Evolutionary conservation across 2,329 filamentous ascomycete species (phyloP).

Genomic region (Cordyceps pruinosa): DNA sequence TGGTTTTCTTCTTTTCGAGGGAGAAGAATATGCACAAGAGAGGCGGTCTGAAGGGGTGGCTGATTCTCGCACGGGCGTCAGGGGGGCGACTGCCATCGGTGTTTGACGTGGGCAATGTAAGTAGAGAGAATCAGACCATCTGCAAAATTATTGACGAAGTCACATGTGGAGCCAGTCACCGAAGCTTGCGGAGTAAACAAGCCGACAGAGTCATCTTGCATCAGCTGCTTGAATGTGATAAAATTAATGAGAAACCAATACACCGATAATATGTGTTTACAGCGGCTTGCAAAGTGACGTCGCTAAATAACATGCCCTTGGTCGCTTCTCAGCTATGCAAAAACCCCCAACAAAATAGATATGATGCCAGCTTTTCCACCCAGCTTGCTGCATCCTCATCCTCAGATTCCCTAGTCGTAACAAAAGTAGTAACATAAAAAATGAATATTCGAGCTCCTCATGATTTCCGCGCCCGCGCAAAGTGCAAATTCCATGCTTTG

Average conservation of each 20-base stretch:
- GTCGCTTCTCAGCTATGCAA: constrained; percentile 11
- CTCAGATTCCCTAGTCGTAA: constrained; percentile 5
- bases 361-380: constrained; percentile 4
- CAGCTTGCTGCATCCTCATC: not conserved
- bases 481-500: constrained; percentile 3
- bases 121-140: not conserved
- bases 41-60: not conserved
- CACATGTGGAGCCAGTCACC: constrained; percentile 2
- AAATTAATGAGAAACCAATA: not conserved
- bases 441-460: constrained; percentile 11
- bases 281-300: constrained; percentile 11
- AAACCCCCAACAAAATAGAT: constrained; percentile 9
- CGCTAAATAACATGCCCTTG: constrained; percentile 10
- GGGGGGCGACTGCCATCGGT: not conserved
- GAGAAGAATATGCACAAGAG: not conserved
- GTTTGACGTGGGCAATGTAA: not conserved
- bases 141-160: not conserved
- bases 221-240: not conserved
- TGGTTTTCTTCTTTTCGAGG: constrained; percentile 5
- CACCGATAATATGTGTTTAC: constrained; percentile 3
- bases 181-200: not conserved
- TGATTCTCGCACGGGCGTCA: not conserved
- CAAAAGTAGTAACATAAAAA: constrained; percentile 5
- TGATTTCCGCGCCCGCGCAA: constrained; percentile 7
- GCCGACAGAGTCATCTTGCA: no score